Percentiles rank a stretch among this genome's conserved stretches.
Evolutionary conservation across 305 asterid species (phyloP).

Genomic region (Fraxinus angustifolia): DNA sequence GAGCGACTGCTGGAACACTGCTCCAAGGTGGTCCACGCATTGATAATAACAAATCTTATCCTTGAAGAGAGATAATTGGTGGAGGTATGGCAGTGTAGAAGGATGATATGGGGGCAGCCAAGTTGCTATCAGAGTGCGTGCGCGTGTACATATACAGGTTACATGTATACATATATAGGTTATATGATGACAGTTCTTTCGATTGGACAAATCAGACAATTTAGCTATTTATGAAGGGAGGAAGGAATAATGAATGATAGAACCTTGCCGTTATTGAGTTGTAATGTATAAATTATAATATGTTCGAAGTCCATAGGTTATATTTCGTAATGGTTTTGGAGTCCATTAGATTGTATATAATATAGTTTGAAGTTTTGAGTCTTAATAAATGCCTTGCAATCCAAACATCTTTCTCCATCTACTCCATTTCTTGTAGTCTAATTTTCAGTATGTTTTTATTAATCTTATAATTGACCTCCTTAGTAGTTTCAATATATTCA

Average conservation of each 20-base stretch:
- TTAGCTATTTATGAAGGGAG: background rate
- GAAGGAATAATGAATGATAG: background rate
- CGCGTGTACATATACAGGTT: too few species aligned
- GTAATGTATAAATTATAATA: background rate
- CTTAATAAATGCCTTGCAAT: background rate
- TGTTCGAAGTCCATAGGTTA: background rate
- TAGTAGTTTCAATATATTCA: background rate
- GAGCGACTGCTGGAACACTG: background rate
- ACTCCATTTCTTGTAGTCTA: background rate
- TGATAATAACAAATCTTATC: background rate
- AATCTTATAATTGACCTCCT: background rate
- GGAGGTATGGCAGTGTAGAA: background rate
- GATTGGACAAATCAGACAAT: background rate
- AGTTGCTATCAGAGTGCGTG: background rate
- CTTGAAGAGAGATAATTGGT: background rate
- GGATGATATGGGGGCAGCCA: background rate
- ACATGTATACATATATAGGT: too few species aligned
- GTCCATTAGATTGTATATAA: background rate
- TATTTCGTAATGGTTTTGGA: background rate
- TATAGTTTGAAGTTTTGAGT: background rate
- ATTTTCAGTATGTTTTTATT: background rate
- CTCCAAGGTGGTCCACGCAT: background rate
- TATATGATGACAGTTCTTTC: background rate
- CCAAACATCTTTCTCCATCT: background rate
- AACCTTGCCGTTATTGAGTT: background rate